Percentiles rank a stretch among this genome's conserved stretches.
Evolutionary conservation across 192 early-diverging fungal species (phyloP).

Genomic region (Umbelopsis isabellina): DNA sequence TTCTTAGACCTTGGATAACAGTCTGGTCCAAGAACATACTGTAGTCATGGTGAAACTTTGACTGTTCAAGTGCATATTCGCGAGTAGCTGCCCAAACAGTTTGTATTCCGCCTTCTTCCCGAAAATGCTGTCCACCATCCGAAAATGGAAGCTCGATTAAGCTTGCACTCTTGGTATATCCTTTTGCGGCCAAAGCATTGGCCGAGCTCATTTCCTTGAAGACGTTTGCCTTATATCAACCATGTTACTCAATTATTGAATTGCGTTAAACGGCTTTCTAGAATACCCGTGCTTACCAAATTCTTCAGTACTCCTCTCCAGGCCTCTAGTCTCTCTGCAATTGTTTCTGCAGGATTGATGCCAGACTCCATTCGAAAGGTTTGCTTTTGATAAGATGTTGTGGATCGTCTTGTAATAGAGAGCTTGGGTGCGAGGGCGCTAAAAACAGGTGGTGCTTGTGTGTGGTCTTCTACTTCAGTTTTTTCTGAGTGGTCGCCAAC

Average conservation of each 20-base stretch:
- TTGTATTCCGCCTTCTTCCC: conserved; percentile 35
- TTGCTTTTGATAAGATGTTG: conserved; percentile 29
- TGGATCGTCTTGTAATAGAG: not conserved
- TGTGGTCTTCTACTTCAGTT: not conserved
- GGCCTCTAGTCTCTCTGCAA: conserved; percentile 23
- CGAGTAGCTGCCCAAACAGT: conserved; percentile 31
- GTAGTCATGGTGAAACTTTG: conserved; percentile 31
- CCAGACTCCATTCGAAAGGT: conserved; percentile 32
- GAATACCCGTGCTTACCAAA: conserved; percentile 12
- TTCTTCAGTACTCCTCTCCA: conserved; percentile 36
- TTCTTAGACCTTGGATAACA: conserved; percentile 26
- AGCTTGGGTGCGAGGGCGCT: conserved; percentile 24
- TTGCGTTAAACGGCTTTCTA: no score
- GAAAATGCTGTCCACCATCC: conserved; percentile 22
- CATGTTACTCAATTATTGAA: no score
- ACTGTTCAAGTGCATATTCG: conserved; percentile 27
- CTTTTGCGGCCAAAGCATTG: conserved; percentile 21
- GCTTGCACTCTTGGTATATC: conserved; percentile 19
- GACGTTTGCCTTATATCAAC: conserved; percentile 17
- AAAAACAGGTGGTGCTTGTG: conserved; percentile 33
- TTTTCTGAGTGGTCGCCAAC: not conserved
- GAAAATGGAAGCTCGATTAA: conserved; percentile 24
- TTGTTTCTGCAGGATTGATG: conserved; percentile 31
- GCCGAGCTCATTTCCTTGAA: conserved; percentile 33
- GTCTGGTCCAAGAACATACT: conserved; percentile 20